These are phyloP conservation scores for Lentinula detonsa DNA, from an alignment of 768 basidiomycete species.

Conservation along the genomic window DNA sequence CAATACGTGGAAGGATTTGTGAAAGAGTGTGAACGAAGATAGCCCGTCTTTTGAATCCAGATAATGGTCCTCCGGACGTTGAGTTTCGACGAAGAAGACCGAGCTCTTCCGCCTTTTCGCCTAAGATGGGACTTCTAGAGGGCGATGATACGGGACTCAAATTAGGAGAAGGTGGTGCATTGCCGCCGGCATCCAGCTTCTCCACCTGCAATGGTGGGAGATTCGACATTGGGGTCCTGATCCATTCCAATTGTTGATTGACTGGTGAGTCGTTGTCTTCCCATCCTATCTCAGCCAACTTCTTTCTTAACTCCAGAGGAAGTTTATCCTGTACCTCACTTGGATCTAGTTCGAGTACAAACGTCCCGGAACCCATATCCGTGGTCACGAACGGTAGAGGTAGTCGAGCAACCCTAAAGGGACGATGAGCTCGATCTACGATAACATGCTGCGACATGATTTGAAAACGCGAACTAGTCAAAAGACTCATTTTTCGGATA, in stretches of 20 bases:
- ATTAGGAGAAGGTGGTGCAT: constrained; percentile 23
- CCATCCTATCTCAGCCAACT: constrained; percentile 74
- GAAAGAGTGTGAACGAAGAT: constrained; percentile 63
- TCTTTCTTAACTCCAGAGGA: constrained; percentile 58
- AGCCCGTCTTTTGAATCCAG: constrained; percentile 50
- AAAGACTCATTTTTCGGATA: constrained; percentile 45
- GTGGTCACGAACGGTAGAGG: constrained; percentile 72
- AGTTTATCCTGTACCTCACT: constrained; percentile 47
- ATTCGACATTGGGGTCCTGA: constrained; percentile 60
- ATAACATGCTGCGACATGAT: constrained; percentile 57
- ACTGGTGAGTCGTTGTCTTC: constrained; percentile 48
- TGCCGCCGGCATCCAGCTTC: constrained; percentile 30
- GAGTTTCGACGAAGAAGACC: constrained; percentile 51
- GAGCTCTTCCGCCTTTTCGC: constrained; percentile 20
- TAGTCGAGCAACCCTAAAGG: constrained; percentile 66
- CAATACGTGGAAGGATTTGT: constrained; percentile 47
- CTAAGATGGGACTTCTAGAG: constrained; percentile 15
- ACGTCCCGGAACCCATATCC: constrained; percentile 62
- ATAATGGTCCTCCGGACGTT: constrained; percentile 38
- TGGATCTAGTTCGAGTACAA: constrained; percentile 46
- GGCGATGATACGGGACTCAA: constrained; percentile 27
- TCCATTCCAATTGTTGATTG: constrained; percentile 53
- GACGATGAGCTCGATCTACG: constrained; percentile 53
- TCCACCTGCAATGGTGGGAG: constrained; percentile 54
- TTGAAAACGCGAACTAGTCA: constrained; percentile 68